phyloP scores from a whole-genome alignment of 441 rosid genomes.

The Syzygium malaccense region DNA sequence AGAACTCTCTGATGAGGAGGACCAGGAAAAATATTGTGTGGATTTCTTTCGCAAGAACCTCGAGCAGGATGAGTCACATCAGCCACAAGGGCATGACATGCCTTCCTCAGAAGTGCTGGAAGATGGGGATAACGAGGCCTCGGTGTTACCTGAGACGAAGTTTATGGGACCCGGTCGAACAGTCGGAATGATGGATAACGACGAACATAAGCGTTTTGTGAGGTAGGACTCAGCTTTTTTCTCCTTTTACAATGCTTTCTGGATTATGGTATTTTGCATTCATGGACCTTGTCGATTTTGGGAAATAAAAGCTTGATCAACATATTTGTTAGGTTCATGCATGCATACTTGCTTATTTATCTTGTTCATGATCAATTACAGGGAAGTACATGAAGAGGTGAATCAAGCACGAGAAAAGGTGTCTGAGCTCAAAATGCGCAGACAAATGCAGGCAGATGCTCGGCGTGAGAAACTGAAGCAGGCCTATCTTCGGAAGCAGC shows the following conservation, averaged over 20 bases:
- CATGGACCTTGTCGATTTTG: neutral
- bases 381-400: conserved; percentile 92
- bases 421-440: conserved; percentile 53
- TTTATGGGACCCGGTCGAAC: conserved; percentile 58
- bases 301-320: neutral
- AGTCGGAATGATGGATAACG: conserved; percentile 41
- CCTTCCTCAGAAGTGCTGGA: conserved; percentile 21
- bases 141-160: conserved; percentile 28
- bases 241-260: neutral
- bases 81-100: conserved; percentile 9
- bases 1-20: conserved; percentile 87
- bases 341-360: neutral
- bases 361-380: conserved; percentile 7
- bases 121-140: conserved; percentile 27
- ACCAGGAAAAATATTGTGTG: conserved; percentile 79
- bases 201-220: conserved; percentile 78
- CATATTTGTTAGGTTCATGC: neutral
- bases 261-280: neutral
- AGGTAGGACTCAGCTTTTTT: conserved; percentile 29
- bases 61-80: conserved; percentile 34
- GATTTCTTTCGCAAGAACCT: conserved; percentile 68
- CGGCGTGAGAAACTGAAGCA: conserved; percentile 76
- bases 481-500: conserved; percentile 73
- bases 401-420: conserved; percentile 75
- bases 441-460: conserved; percentile 70